phyloP scores from a whole-genome alignment of 768 basidiomycete species.

The Sutorius australiensis region DNA sequence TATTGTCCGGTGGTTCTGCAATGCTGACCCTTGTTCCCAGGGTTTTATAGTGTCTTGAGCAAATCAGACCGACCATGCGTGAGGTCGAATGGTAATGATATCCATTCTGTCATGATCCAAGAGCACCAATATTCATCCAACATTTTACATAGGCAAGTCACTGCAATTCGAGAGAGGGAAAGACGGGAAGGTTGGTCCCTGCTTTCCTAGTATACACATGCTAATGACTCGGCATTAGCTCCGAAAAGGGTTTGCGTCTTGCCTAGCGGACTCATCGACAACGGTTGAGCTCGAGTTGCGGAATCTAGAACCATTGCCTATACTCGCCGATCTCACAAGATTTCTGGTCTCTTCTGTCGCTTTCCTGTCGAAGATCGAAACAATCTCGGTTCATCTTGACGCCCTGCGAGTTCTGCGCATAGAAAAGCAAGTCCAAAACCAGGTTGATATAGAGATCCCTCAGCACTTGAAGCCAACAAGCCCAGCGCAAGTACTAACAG shows the following conservation, averaged over 20 bases:
- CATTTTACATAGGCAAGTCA: constrained; percentile 5
- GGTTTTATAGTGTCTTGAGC: constrained; percentile 19
- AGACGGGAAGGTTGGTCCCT: constrained; percentile 9
- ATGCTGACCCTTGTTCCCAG: background rate
- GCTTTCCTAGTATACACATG: background rate
- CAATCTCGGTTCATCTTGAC: constrained; percentile 6
- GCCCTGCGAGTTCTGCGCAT: background rate
- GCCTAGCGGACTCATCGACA: background rate
- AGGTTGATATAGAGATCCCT: background rate
- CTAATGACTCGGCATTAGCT: constrained; percentile 5
- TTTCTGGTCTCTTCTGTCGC: constrained; percentile 13
- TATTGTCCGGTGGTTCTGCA: background rate
- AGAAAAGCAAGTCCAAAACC: background rate
- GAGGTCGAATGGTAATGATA: constrained; percentile 4
- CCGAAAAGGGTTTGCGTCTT: background rate
- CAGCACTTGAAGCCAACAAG: background rate
- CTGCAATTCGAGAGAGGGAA: constrained; percentile 10
- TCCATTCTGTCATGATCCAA: background rate
- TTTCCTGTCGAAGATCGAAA: constrained; percentile 1
- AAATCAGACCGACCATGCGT: constrained; percentile 15
- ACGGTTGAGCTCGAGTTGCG: constrained; percentile 9
- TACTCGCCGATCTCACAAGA: constrained; percentile 6
- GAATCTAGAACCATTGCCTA: constrained; percentile 1
- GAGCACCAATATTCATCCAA: background rate
- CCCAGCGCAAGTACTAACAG: background rate